phyloP scores from a whole-genome alignment of 2,329 filamentous ascomycete genomes.

The Dactylella cylindrospora region DNA sequence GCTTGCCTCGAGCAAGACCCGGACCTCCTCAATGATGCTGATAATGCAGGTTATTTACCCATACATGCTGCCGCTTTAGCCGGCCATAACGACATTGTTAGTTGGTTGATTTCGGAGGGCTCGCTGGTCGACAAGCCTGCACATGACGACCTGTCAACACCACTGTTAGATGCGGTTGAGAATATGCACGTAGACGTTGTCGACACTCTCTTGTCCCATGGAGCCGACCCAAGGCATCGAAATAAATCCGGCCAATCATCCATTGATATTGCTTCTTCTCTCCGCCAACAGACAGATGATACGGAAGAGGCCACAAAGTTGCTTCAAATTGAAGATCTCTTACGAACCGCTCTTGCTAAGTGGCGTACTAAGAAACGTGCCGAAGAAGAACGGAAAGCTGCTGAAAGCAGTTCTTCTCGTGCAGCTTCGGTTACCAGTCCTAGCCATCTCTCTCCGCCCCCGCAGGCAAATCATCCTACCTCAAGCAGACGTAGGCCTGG shows the following conservation, averaged over 20 bases:
- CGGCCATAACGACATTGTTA: conserved; percentile 82
- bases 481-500: conserved; percentile 45
- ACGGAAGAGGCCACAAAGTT: conserved; percentile 71
- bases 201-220: conserved; percentile 76
- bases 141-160: conserved; percentile 80
- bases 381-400: conserved; percentile 47
- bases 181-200: conserved; percentile 91
- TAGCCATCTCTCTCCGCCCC: conserved; percentile 47
- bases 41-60: conserved; percentile 95
- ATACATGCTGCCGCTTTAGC: conserved; percentile 89
- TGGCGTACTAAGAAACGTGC: conserved; percentile 46
- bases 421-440: conserved; percentile 49
- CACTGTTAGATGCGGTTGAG: conserved; percentile 91
- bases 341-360: conserved; percentile 60
- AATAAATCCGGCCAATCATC: conserved; percentile 93
- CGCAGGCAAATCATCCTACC: conserved; percentile 40
- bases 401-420: conserved; percentile 48
- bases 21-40: conserved; percentile 82
- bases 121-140: conserved; percentile 79
- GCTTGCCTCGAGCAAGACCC: conserved; percentile 74
- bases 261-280: conserved; percentile 67
- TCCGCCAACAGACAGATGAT: conserved; percentile 59
- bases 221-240: conserved; percentile 88
- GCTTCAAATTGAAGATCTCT: conserved; percentile 63
- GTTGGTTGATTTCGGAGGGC: conserved; percentile 78